Evolutionary conservation across 768 basidiomycete genomes (phyloP).

Genomic region (Suillus sp.): DNA sequence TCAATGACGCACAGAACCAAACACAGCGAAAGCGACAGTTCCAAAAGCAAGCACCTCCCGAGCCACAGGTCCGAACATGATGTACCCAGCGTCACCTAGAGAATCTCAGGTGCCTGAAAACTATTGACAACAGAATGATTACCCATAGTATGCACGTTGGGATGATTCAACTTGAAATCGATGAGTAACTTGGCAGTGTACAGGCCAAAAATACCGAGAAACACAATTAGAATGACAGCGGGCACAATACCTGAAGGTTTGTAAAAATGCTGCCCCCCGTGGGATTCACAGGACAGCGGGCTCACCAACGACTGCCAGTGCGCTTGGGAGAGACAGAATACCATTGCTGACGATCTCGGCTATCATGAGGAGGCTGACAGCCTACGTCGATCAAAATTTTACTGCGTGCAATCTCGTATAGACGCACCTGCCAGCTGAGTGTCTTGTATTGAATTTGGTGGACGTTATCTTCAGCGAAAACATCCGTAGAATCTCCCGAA

Average conservation of each 20-base stretch:
- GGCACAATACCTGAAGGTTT: slow-evolving; percentile 46
- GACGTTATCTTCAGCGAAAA: slow-evolving; percentile 46
- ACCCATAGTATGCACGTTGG: slow-evolving; percentile 57
- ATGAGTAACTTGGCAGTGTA: slow-evolving; percentile 56
- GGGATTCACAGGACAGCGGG: background rate
- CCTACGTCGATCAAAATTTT: slow-evolving; percentile 29
- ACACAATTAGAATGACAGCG: slow-evolving; percentile 53
- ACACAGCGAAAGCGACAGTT: slow-evolving; percentile 54
- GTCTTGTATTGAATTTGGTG: slow-evolving; percentile 56
- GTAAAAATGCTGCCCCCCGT: background rate
- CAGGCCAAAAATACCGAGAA: slow-evolving; percentile 51
- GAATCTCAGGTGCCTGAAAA: background rate
- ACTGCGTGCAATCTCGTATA: background rate
- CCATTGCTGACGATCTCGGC: slow-evolving; percentile 61
- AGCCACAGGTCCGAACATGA: slow-evolving; percentile 49
- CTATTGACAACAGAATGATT: slow-evolving; percentile 4
- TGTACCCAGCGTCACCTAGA: slow-evolving; percentile 52
- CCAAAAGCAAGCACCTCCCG: slow-evolving; percentile 48
- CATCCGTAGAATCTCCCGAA: slow-evolving; percentile 29
- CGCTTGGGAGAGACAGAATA: slow-evolving; percentile 53
- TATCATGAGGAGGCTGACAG: slow-evolving; percentile 54
- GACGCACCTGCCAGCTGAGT: slow-evolving; percentile 49
- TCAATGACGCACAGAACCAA: slow-evolving; percentile 34
- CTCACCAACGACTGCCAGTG: slow-evolving; percentile 53
- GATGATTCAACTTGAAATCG: slow-evolving; percentile 60